Conservation (phyloP, 2,329 filamentous ascomycete species). For the Seiridium cupressi region DNA sequence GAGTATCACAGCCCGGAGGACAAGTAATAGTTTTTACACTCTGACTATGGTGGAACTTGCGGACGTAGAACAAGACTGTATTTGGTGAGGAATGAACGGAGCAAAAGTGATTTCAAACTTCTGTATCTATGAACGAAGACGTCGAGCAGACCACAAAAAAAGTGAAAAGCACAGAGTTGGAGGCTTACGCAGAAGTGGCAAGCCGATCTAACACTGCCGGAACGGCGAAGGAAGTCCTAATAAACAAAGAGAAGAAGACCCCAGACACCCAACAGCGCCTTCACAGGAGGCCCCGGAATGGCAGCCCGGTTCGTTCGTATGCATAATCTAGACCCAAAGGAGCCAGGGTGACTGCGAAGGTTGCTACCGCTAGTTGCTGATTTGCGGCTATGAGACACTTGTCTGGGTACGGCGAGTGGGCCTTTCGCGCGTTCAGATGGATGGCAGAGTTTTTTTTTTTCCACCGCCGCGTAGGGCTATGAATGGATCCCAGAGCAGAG, state of each 20-base stretch:
- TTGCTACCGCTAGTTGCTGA: neutral
- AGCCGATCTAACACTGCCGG: neutral
- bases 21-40: neutral
- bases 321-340: constrained; percentile 1
- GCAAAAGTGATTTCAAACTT: too few relatives aligned
- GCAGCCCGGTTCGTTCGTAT: neutral
- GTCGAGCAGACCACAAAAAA: too few relatives aligned
- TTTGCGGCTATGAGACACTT: neutral
- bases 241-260: neutral
- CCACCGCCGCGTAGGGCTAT: too few relatives aligned
- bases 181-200: neutral
- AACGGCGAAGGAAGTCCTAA: constrained; percentile 8
- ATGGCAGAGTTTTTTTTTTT: too few relatives aligned
- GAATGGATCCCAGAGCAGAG: too few relatives aligned
- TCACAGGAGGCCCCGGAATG: neutral
- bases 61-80: too few relatives aligned
- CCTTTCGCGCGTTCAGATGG: too few relatives aligned
- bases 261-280: neutral
- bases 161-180: too few relatives aligned
- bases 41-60: too few relatives aligned
- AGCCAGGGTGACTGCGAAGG: neutral
- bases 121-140: too few relatives aligned
- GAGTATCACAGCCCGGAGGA: neutral
- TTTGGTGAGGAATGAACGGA: too few relatives aligned
- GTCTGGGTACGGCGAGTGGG: neutral